These are phyloP conservation scores for Trypanosoma cruzi DNA, from an alignment of 208 protist species.

Conservation along the genomic window DNA sequence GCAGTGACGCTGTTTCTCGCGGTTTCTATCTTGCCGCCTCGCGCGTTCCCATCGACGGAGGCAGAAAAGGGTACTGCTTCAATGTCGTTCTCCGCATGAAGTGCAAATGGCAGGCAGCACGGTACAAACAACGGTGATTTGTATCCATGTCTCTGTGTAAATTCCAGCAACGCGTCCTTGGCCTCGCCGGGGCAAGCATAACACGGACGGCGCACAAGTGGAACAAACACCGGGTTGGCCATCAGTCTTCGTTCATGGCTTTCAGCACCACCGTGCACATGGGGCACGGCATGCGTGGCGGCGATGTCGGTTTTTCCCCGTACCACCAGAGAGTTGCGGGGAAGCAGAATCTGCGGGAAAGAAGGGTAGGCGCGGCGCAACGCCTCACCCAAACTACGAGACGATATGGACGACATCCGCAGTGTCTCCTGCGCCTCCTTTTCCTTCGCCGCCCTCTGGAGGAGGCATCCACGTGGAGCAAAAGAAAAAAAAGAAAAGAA, in stretches of 20 bases:
- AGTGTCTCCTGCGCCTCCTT: background rate
- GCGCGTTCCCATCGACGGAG: background rate
- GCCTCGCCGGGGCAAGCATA: background rate
- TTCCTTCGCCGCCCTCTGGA: background rate
- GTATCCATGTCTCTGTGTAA: constrained; percentile 8
- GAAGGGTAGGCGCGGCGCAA: constrained; percentile 16
- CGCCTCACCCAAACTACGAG: constrained; percentile 12
- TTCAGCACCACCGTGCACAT: too few species aligned
- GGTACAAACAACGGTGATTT: background rate
- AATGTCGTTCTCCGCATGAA: background rate
- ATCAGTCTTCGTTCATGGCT: too few species aligned
- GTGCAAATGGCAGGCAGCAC: background rate
- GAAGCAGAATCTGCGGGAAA: constrained; percentile 4
- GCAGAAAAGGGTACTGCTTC: background rate
- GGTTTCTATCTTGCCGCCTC: background rate
- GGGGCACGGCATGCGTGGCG: too few species aligned
- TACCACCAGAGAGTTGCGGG: background rate
- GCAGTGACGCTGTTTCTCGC: background rate
- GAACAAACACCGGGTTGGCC: background rate
- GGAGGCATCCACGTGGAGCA: background rate
- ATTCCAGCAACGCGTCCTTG: background rate
- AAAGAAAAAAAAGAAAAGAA: constrained; percentile 12
- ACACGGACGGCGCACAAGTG: background rate
- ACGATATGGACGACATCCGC: constrained; percentile 12
- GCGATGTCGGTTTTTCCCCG: background rate